A percentile compares a stretch with the other conserved stretches of the same genome.
These are phyloP conservation scores for Daldinia eschscholtzii DNA, from an alignment of 2,329 filamentous ascomycete genomes.

Conservation along the genomic window DNA sequence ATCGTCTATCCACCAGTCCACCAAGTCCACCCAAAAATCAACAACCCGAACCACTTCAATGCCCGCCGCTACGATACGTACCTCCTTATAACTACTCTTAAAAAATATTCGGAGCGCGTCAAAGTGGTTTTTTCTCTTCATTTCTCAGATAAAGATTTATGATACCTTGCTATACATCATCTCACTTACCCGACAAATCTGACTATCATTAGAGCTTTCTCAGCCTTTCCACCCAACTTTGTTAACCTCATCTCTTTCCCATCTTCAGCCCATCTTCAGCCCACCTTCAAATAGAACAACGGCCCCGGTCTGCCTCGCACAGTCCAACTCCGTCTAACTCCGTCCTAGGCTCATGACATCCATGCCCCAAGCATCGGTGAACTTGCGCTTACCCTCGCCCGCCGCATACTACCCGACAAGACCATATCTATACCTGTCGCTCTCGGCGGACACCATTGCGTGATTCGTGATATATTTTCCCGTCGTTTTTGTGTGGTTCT, in stretches of 20 bases:
- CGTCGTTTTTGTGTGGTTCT: constrained; percentile 34
- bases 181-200: background rate
- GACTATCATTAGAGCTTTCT: background rate
- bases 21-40: constrained; percentile 24
- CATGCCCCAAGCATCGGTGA: constrained; percentile 40
- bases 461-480: constrained; percentile 27
- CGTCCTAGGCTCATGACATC: constrained; percentile 48
- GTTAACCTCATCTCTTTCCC: constrained; percentile 10
- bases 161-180: constrained; percentile 29
- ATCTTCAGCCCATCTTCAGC: constrained; percentile 1
- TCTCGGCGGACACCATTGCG: constrained; percentile 31
- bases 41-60: constrained; percentile 17
- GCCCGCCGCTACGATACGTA: constrained; percentile 18
- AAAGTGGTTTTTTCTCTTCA: constrained; percentile 15
- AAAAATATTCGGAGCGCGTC: constrained; percentile 25
- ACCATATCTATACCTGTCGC: constrained; percentile 26
- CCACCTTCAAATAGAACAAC: constrained; percentile 29
- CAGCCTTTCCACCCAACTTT: constrained; percentile 8
- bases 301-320: constrained; percentile 14
- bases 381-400: constrained; percentile 39
- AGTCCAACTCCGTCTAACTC: constrained; percentile 17
- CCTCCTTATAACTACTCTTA: constrained; percentile 10
- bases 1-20: constrained; percentile 14
- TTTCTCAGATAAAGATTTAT: background rate
- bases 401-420: constrained; percentile 21